Evolutionary conservation across 2,329 filamentous ascomycete species (phyloP).

Genomic region (Pyrenophora graminea): DNA sequence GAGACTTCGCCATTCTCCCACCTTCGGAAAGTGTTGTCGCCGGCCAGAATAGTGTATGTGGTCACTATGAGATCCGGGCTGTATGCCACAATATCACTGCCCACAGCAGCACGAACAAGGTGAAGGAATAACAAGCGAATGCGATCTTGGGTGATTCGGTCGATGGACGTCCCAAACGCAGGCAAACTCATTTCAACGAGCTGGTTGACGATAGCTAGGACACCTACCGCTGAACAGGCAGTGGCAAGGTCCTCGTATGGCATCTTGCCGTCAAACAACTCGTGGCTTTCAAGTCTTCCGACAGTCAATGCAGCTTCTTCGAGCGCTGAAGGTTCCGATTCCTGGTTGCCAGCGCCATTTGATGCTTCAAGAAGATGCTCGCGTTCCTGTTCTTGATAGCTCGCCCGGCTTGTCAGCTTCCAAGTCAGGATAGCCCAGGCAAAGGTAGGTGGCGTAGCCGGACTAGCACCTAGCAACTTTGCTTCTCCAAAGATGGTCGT

Average conservation of each 20-base stretch:
- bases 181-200: constrained; percentile 33
- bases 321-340: constrained; percentile 24
- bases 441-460: constrained; percentile 74
- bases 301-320: constrained; percentile 36
- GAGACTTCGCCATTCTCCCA: constrained; percentile 31
- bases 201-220: constrained; percentile 33
- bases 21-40: constrained; percentile 50
- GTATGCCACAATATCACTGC: constrained; percentile 66
- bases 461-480: constrained; percentile 56
- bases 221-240: constrained; percentile 27
- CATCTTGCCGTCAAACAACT: constrained; percentile 32
- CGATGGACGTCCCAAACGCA: constrained; percentile 55
- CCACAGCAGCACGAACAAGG: constrained; percentile 68
- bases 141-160: constrained; percentile 62
- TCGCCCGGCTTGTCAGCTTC: constrained; percentile 29
- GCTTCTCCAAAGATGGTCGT: constrained; percentile 71
- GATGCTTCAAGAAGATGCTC: constrained; percentile 33
- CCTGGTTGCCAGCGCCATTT: constrained; percentile 14
- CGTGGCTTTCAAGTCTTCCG: constrained; percentile 26
- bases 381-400: constrained; percentile 33
- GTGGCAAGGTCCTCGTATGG: constrained; percentile 35
- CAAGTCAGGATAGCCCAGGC: constrained; percentile 73
- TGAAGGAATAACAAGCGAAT: constrained; percentile 70
- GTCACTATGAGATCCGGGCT: constrained; percentile 70
- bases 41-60: constrained; percentile 65